Base-by-base conservation (phyloP, 2,329 filamentous ascomycete genomes). In the Monosporascus sp. region DNA sequence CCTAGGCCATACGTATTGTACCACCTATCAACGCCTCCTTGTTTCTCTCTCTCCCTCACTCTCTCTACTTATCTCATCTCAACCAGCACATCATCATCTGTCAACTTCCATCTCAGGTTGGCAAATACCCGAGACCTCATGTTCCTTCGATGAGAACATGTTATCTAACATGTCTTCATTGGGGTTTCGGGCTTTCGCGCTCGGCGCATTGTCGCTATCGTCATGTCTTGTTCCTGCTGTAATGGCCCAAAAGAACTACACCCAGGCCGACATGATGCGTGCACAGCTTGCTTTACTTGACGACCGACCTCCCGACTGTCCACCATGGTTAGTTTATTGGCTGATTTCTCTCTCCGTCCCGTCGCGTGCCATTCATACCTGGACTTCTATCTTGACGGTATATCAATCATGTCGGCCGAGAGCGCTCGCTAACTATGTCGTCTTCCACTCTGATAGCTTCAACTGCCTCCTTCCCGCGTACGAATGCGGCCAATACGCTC, bases 391-490 rank as follows among this genome's bases (percentile, higher is more conserved):
- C 9, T 14, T 14, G 31, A 35, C 5, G 31, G 31, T 35, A 35
- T 35, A 43, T 43, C 27, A 9, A 14, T 35, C 20, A 19, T 55
- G 52, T 51, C 63, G 65, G 37, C 61, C 41, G 8, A 49, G 27
- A 38, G 2, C 48, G 41, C 41, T 40, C 52, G 48, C 63, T 67
- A 54, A 69, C 52, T 8, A 27, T 40, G n/a, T 37, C 43, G 24
- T 46, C n/a, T 37, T 38, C 11, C 14, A 64, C 54, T 70, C 67
- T 9, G 65, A 63, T 60, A 93, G 94, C 77, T 99, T 99, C 80
- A 97, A 99, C 81, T 99, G 94, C 75, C 88, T 97, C 54, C 82
- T 99, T 17, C 92, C 94, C 27, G 90, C 89, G 58, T 95, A 96
- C 70, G 86, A 85, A 58, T 99, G 94, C 71, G 85, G 89, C 58